Percentiles rank a stretch among this genome's conserved stretches.
Conservation (phyloP, 495 filamentous ascomycete genomes). For the Rostrohypoxylon terebratum region DNA sequence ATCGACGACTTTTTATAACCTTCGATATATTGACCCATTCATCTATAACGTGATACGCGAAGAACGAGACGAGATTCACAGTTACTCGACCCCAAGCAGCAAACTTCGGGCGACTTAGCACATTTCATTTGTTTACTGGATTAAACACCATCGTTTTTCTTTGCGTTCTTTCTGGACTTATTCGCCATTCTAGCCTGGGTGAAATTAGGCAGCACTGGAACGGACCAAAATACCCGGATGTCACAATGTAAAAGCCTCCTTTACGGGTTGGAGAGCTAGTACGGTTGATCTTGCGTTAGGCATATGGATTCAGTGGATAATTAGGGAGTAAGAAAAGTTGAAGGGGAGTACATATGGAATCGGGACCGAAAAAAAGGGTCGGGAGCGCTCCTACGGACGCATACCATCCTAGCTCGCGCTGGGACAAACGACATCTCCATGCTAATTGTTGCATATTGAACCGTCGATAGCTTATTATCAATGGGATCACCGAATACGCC, state of each 20-base stretch:
- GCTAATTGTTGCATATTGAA: conserved; percentile 13
- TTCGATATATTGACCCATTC: background rate
- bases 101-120: conserved; percentile 19
- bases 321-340: conserved; percentile 19
- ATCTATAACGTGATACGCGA: conserved; percentile 26
- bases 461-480: background rate
- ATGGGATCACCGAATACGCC: conserved; percentile 14
- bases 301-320: conserved; percentile 22
- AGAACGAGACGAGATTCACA: conserved; percentile 29
- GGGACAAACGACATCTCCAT: background rate
- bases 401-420: conserved; percentile 5
- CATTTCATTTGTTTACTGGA: conserved; percentile 31
- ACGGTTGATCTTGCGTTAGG: conserved; percentile 28
- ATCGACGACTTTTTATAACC: conserved; percentile 68
- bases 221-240: conserved; percentile 48
- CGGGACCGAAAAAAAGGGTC: background rate
- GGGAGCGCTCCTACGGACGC: background rate
- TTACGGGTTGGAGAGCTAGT: conserved; percentile 30
- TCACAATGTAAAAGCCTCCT: conserved; percentile 33
- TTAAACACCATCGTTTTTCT: conserved; percentile 33
- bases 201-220: conserved; percentile 39
- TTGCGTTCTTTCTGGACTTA: conserved; percentile 24
- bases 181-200: conserved; percentile 28
- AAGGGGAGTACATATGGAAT: background rate
- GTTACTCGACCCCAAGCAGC: conserved; percentile 1